Base-by-base conservation (phyloP, 352 stramenopile genomes). In the Pythium brachiatum region DNA sequence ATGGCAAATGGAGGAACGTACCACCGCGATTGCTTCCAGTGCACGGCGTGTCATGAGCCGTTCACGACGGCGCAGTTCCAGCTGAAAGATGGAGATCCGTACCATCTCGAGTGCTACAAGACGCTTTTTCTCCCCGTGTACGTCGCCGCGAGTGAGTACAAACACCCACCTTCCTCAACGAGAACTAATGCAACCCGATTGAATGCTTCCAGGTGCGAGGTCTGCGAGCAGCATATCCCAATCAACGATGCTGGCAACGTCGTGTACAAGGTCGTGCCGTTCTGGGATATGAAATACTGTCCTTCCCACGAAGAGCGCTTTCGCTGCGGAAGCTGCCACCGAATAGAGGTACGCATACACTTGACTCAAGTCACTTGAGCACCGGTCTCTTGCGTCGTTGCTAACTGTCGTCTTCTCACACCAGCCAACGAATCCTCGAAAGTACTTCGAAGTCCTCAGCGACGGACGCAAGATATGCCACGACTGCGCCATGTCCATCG, bases 251-350 rank as follows among this genome's bases (percentile, higher is more conserved):
- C 67, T 5, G 63, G 79, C 25, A 81, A 76, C 27, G 86, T 89
- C 38, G 70, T 78, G 12, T 92, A 75, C 62, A 81, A 86, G 65
- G 61, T 86, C 7, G 86, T 89, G 56, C 71, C 78, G 12, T 92
- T 88, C 54, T 84, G 79, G 72, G 68, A 88, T 27, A 65, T 78
- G 53, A 81, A 82, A 13, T 89, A 83, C 34, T 92, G 82, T 27
- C 74, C 76, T 3, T 57, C 75, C 21, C 82, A 92, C 48, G 79
- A 90, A n/a, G 68, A 80, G 38, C 64, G 77, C 54, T 81, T 79
- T 23, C 78, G 82, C 2, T 92, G 82, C 68, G 87, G 75, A 68
- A 88, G 80, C 56, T 92, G 82, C 67, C 74, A 87, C 47, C 80
- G 82, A 57, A 72, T 89, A 56, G 82, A 91, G 74, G 81, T 79